A percentile compares a stretch with the other conserved stretches of the same genome.
These are phyloP conservation scores for Phaeosphaeriaceae sp. DNA, from an alignment of 2,329 filamentous ascomycete genomes.

Conservation along the genomic window DNA sequence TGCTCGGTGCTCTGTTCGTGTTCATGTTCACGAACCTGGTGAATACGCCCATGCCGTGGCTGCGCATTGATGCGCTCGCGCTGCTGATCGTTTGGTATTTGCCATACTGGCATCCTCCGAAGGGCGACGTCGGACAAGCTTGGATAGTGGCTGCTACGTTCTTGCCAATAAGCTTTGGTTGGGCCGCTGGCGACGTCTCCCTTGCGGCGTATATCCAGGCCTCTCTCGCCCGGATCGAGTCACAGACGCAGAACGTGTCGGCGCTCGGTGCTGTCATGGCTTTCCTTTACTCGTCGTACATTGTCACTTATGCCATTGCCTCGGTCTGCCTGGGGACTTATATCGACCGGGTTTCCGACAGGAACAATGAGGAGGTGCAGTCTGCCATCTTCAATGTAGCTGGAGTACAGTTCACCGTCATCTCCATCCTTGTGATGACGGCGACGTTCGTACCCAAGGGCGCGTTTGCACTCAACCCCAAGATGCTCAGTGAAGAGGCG, in stretches of 20 bases:
- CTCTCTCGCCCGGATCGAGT: constrained; percentile 55
- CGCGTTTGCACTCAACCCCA: constrained; percentile 54
- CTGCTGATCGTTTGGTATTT: constrained; percentile 59
- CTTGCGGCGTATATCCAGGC: constrained; percentile 61
- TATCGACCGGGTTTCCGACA: constrained; percentile 52
- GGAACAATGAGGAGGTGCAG: constrained; percentile 47
- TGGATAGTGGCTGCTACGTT: constrained; percentile 58
- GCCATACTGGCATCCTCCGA: constrained; percentile 54
- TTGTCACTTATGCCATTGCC: constrained; percentile 56
- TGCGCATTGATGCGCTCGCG: constrained; percentile 56
- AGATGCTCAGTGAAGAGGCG: constrained; percentile 50
- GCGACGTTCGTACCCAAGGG: constrained; percentile 58
- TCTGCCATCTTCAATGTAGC: constrained; percentile 53
- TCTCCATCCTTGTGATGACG: constrained; percentile 51
- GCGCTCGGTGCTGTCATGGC: constrained; percentile 61
- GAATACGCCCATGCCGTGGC: constrained; percentile 59
- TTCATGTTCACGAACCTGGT: constrained; percentile 59
- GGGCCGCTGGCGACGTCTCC: constrained; percentile 61
- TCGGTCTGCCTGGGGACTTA: constrained; percentile 56
- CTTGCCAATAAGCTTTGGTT: constrained; percentile 55
- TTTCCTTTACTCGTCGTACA: constrained; percentile 59
- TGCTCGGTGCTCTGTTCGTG: constrained; percentile 57
- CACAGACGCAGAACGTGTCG: constrained; percentile 54
- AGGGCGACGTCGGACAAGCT: constrained; percentile 52
- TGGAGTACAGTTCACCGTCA: constrained; percentile 58